Conservation (phyloP, 2,329 filamentous ascomycete species). For the Fusarium sp. region DNA sequence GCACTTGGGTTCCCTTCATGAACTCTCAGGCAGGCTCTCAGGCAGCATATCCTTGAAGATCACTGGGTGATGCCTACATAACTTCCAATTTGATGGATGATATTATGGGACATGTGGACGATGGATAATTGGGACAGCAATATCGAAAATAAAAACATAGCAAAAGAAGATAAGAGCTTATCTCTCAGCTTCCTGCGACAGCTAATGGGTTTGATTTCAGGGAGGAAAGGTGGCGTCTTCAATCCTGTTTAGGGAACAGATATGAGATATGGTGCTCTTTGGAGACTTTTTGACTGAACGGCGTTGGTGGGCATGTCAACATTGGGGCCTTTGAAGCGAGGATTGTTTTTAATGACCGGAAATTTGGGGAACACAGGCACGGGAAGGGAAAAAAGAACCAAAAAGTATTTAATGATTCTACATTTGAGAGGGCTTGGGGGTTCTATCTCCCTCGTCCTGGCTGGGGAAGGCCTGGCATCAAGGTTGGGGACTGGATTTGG, state of each 20-base stretch:
- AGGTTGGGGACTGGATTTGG: conserved; percentile 15
- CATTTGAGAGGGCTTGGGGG: conserved; percentile 14
- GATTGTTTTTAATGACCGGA: conserved; percentile 40
- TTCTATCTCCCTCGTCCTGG: conserved; percentile 26
- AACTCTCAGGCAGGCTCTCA: conserved; percentile 41
- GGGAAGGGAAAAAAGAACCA: conserved; percentile 29
- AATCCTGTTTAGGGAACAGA: conserved; percentile 20
- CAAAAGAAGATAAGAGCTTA: conserved; percentile 15
- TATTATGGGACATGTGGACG: conserved; percentile 36
- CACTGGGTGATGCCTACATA: conserved; percentile 28
- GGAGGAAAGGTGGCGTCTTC: conserved; percentile 12
- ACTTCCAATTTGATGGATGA: conserved; percentile 33
- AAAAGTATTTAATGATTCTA: conserved; percentile 43
- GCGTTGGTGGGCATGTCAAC: conserved; percentile 39
- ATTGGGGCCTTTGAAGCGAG: conserved; percentile 36
- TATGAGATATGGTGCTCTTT: conserved; percentile 26
- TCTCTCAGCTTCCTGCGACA: conserved; percentile 1
- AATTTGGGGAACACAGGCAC: conserved; percentile 18
- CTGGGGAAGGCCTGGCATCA: conserved; percentile 8
- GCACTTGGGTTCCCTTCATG: conserved; percentile 60
- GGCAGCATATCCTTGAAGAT: conserved; percentile 52
- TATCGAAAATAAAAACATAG: conserved; percentile 1
- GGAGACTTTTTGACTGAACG: conserved; percentile 41
- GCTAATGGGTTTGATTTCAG: conserved; percentile 15
- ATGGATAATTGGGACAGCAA: conserved; percentile 11